Evolutionary conservation across 2,329 filamentous ascomycete genomes (phyloP), one percentile per base, ranked within the genome.

Genomic region (Coniochaeta sp.): DNA sequence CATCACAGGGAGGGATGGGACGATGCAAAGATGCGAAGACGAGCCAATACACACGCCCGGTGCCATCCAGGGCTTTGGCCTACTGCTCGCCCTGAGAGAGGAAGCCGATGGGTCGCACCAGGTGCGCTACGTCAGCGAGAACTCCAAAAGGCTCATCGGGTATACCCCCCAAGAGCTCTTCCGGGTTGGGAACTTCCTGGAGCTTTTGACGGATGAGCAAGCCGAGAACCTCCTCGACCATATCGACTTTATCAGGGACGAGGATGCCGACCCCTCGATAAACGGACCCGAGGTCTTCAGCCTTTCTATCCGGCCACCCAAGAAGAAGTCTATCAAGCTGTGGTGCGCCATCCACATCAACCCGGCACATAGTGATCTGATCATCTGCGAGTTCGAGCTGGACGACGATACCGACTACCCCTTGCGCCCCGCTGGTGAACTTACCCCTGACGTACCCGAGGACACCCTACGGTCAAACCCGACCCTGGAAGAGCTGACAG

Each of bases 11-110:
- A 78, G 86, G 51, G 83, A 89, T 50, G 85, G 83, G 2, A 81
- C 77, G 1, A 70, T 94, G 42, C 87, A 95, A 63, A 79, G 83
- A 50, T 96, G 91, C 62, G 91, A 96, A 66, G 91, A 96, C 61
- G 91, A 96, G 61, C 90, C 91, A 0, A 95, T 96, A 24, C 89
- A 92, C 57, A 86, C 90, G 1, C 91, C 91, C 1, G 90, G 90
- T 30, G 87, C 88, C 1, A 71, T 91, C 1, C 91, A 96, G 64
- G 77, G 81, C 1, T 96, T 95, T 59, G 91, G 91, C 1, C 74
- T 88, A 4, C 71, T 96, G 22, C 61, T 96, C 28, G 89, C 85
- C 0, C 67, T 96, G 18, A 79, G 84, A 51, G 87, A 91, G 64
- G 83, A 89, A 51, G 63, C 70, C 0, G 83, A 87, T 32, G 86